Evolutionary conservation across 2,329 filamentous ascomycete species (phyloP).

Genomic region (Colletotrichum acutatum): DNA sequence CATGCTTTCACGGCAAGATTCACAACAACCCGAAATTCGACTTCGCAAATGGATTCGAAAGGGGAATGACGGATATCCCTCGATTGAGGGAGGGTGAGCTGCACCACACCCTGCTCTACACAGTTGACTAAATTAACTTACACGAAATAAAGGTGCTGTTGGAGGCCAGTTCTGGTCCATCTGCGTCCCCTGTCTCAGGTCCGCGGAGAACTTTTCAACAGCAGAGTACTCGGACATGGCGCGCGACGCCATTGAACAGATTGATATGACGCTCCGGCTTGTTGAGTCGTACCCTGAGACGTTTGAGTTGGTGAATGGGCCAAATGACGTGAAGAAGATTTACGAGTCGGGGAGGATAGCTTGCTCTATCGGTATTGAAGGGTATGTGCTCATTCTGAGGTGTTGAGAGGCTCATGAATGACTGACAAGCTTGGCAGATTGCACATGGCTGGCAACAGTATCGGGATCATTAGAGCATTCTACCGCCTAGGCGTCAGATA

Average conservation of each 20-base stretch:
- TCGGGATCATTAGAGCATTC: constrained; percentile 46
- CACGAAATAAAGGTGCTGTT: constrained; percentile 29
- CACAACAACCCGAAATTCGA: constrained; percentile 47
- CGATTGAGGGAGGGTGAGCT: constrained; percentile 37
- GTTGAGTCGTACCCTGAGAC: constrained; percentile 40
- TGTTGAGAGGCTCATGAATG: too few relatives aligned
- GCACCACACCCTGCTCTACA: neutral
- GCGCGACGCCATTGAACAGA: constrained; percentile 37
- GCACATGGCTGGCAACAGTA: constrained; percentile 47
- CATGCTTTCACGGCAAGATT: constrained; percentile 44
- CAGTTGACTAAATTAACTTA: neutral
- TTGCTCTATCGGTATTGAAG: constrained; percentile 50
- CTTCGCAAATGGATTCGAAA: constrained; percentile 43
- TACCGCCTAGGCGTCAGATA: constrained; percentile 49
- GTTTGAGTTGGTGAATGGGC: constrained; percentile 39
- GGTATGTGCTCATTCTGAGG: neutral
- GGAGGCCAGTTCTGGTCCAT: constrained; percentile 46
- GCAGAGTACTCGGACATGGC: constrained; percentile 38
- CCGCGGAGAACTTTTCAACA: constrained; percentile 41
- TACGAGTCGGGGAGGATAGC: constrained; percentile 46
- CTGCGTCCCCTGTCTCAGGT: constrained; percentile 41
- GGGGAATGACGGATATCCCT: constrained; percentile 47
- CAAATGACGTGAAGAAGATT: constrained; percentile 41
- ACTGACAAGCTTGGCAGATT: constrained; percentile 3
- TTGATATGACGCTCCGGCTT: constrained; percentile 40